Evolutionary conservation across 2,329 filamentous ascomycete genomes (phyloP), one percentile per base, ranked within the genome.

Genomic region (Diaporthe amygdali): DNA sequence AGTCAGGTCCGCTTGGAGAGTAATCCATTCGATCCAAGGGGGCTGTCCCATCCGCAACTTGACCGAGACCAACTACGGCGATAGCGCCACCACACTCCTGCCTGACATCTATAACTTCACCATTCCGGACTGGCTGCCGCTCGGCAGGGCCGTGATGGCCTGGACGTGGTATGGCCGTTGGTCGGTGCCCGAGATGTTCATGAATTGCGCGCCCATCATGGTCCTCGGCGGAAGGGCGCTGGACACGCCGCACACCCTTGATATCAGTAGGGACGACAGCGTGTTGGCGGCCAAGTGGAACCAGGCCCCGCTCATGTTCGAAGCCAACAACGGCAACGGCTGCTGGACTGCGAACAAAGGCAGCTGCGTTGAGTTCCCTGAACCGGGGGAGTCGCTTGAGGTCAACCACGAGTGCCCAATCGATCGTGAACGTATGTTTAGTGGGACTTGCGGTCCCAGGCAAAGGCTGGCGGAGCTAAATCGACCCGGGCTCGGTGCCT

Each of bases 161-260:
- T 64, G 59, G 59, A 64, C 59, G 14, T 64, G 59, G 59, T 64
- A 64, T n/a, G 59, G 59, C 30, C 59, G 59, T 6, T 64, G 59
- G 59, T 64, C 59, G 0, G 59, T 64, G 1, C 59, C 59, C 3
- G 59, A 64, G 30, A 64, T 64, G 59, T 64, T 64, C 15, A 64
- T 64, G 59, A 64, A 64, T 30, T 64, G 59, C n/a, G 59, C 59
- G n/a, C 59, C 59, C 0, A 5, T 64, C 59, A 64, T 64, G 44
- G 59, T 64, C 14, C 59, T 64, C 14, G 59, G 59, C n/a, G 59
- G 59, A 0, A 37, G 44, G 44, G 44, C 20, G 1, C 41, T 44
- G 1, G 15, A 49, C 9, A 64, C 44, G 14, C 44, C n/a, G 3
- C 12, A 12, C 44, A 49, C 27, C 14, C 17, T 64, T 0, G 59